Evolutionary conservation across 2,329 filamentous ascomycete genomes (phyloP).

Genomic region (Colletotrichum magnum): DNA sequence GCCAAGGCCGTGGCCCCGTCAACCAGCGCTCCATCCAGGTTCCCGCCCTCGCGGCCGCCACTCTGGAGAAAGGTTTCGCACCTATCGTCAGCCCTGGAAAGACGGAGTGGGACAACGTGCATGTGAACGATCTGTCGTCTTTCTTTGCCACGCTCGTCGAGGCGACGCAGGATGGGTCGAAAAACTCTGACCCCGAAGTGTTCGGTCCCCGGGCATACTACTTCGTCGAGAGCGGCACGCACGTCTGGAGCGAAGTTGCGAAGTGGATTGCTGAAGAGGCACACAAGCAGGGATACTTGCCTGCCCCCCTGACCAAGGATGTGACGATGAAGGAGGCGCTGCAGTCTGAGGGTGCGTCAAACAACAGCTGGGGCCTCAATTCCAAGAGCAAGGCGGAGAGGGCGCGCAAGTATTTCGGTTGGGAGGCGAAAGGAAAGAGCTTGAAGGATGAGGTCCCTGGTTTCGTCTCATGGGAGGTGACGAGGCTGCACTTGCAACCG

Average conservation of each 20-base stretch:
- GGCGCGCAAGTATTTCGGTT: constrained; percentile 62
- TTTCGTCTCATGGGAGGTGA: constrained; percentile 55
- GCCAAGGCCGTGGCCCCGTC: constrained; percentile 61
- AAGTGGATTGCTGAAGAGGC: constrained; percentile 70
- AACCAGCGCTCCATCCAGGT: constrained; percentile 67
- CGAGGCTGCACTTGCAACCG: constrained; percentile 51
- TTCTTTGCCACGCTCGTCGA: constrained; percentile 62
- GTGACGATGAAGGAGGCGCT: constrained; percentile 48
- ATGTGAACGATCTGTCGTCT: constrained; percentile 62
- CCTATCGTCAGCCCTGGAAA: constrained; percentile 60
- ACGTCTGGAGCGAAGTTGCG: constrained; percentile 74
- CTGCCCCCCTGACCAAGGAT: constrained; percentile 46
- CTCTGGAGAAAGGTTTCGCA: constrained; percentile 59
- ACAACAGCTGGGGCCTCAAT: constrained; percentile 55
- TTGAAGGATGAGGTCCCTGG: constrained; percentile 57
- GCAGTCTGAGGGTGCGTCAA: constrained; percentile 45
- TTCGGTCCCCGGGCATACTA: constrained; percentile 78
- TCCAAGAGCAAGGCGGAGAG: constrained; percentile 59
- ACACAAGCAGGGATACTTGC: constrained; percentile 53
- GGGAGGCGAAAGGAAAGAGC: constrained; percentile 54
- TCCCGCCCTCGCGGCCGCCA: constrained; percentile 56
- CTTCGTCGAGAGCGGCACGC: constrained; percentile 74
- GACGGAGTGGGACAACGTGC: constrained; percentile 67
- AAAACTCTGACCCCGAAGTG: constrained; percentile 69
- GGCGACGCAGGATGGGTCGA: constrained; percentile 68